Conservation (phyloP, 2,329 filamentous ascomycete genomes). For the Cladophialophora psammophila region DNA sequence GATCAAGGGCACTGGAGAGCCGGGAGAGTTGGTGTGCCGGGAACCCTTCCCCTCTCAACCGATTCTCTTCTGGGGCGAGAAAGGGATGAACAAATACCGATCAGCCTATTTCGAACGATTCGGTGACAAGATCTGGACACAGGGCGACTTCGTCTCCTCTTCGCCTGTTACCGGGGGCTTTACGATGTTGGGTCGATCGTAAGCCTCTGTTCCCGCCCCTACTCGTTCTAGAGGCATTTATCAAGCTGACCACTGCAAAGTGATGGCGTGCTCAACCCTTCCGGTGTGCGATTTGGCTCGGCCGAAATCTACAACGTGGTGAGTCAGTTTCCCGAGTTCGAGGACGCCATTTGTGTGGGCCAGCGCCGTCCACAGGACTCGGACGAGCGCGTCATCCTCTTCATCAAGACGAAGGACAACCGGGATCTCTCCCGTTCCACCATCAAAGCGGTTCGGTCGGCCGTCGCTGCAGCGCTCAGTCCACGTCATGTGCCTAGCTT, state of each 20-base stretch:
- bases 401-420: slow-evolving; percentile 22
- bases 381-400: slow-evolving; percentile 27
- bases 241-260: slow-evolving; percentile 46
- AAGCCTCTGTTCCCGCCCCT: background rate
- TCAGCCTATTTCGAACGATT: slow-evolving; percentile 7
- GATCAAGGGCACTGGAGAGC: background rate
- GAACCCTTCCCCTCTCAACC: background rate
- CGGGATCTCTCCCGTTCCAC: slow-evolving; percentile 52
- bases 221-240: background rate
- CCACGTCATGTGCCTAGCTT: slow-evolving; percentile 42
- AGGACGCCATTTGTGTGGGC: slow-evolving; percentile 20
- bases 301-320: slow-evolving; percentile 88
- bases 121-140: slow-evolving; percentile 55
- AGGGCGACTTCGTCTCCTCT: slow-evolving; percentile 65
- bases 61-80: slow-evolving; percentile 10
- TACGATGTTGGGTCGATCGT: slow-evolving; percentile 23
- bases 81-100: background rate
- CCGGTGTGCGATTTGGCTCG: slow-evolving; percentile 87
- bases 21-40: slow-evolving; percentile 7
- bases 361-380: slow-evolving; percentile 22
- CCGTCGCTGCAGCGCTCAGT: slow-evolving; percentile 70
- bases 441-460: slow-evolving; percentile 54
- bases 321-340: slow-evolving; percentile 13
- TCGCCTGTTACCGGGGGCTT: slow-evolving; percentile 15
- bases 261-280: slow-evolving; percentile 67